These are phyloP conservation scores for Xylaria sp. DNA, from an alignment of 2,329 filamentous ascomycete genomes.

Conservation along the genomic window DNA sequence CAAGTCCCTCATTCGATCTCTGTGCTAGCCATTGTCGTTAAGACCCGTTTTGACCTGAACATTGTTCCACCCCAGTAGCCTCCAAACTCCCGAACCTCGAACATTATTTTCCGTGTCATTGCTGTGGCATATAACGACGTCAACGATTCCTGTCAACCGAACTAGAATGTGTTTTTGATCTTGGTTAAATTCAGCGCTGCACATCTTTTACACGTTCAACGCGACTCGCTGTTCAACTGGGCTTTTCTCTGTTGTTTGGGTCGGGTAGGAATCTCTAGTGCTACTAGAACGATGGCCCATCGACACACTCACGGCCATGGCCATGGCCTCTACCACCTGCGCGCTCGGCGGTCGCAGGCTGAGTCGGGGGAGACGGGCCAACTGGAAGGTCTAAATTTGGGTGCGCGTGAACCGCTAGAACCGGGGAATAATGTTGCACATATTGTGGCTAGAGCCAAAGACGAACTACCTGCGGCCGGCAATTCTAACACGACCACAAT, in stretches of 20 bases:
- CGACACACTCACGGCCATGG: conserved; percentile 35
- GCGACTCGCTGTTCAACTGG: not conserved
- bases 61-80: conserved; percentile 3
- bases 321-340: conserved; percentile 34
- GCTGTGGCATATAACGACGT: conserved; percentile 19
- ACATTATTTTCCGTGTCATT: conserved; percentile 2
- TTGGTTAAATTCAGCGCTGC: not conserved
- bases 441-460: conserved; percentile 43
- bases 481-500: conserved; percentile 60
- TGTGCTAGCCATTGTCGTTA: conserved; percentile 31
- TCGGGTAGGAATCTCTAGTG: conserved; percentile 2
- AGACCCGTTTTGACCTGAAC: conserved; percentile 9
- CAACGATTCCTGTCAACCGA: conserved; percentile 15
- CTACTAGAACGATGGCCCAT: conserved; percentile 30
- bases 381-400: conserved; percentile 23
- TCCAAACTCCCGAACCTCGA: conserved; percentile 5
- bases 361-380: conserved; percentile 24
- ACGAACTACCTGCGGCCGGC: conserved; percentile 65
- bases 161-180: conserved; percentile 17
- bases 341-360: conserved; percentile 28
- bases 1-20: conserved; percentile 38
- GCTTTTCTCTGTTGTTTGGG: not conserved
- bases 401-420: conserved; percentile 9
- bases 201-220: not conserved
- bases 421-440: conserved; percentile 19